Conservation (phyloP, 176 grass and related monocot genomes). For the Luzula sylvatica region DNA sequence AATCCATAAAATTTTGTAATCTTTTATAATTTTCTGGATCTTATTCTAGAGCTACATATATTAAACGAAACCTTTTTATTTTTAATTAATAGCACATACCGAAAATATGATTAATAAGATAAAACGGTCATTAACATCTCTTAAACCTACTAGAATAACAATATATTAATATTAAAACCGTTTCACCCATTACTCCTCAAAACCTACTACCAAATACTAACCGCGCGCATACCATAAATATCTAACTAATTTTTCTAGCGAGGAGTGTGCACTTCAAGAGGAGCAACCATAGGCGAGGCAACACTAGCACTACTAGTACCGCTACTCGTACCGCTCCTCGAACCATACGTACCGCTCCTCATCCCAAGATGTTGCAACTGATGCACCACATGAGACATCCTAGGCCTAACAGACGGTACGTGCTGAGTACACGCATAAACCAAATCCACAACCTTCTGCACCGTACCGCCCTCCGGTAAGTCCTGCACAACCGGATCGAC, state of each 20-base stretch:
- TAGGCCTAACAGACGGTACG: slow-evolving; percentile 81
- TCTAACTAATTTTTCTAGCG: no score
- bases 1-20: no score
- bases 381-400: slow-evolving; percentile 96
- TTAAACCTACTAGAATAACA: no score
- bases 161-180: no score
- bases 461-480: slow-evolving; percentile 55
- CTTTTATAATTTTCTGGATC: no score
- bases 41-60: no score
- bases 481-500: slow-evolving; percentile 80
- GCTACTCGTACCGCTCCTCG: slow-evolving; percentile 21
- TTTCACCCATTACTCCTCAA: no score
- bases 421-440: slow-evolving; percentile 94
- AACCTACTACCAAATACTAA: no score
- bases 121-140: no score
- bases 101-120: no score
- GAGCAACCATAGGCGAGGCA: slow-evolving; percentile 69
- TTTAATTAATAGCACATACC: slow-evolving; percentile 44
- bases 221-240: no score
- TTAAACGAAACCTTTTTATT: no score
- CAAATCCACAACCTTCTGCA: slow-evolving; percentile 86
- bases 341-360: slow-evolving; percentile 44
- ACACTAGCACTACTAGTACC: slow-evolving; percentile 79
- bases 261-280: slow-evolving; percentile 69
- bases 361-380: slow-evolving; percentile 80